Evolutionary conservation across 768 basidiomycete species (phyloP), one percentile per base, ranked within the genome.

Genomic region (Xerocomellus chrysenteron): DNA sequence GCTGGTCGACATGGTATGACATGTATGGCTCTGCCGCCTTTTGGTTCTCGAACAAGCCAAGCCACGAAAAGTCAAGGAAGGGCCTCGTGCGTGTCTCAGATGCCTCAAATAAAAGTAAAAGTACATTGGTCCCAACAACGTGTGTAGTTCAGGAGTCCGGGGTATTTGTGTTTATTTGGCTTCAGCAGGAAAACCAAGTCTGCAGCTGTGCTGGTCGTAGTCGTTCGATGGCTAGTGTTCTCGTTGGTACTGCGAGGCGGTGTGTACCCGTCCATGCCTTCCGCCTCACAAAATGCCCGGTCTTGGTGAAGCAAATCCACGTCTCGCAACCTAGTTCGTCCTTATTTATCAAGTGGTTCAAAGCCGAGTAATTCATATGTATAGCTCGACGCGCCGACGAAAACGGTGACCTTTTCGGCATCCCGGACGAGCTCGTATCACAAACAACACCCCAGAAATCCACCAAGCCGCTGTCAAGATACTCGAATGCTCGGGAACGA

Each of bases 291-390:
- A 55, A 26, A 52, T 47, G 43, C 16, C 26, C 65, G 1, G 37
- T 50, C 16, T 47, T 50, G 26, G 47, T 50, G 24, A 63, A 47
- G 43, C 21, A 58, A 39, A 46, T 71, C 0, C 66, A 69, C 28
- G 17, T 57, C 13, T 71, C 62, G n/a, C 56, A 58, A 26, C 46
- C 57, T 19, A 52, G 69, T 71, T 57, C 50, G 69, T 69, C 30
- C 43, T 43, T 39, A 9, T 58, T 57, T 35, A 35, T 32, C 32
- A 10, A 10, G 17, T 26, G n/a, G 5, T 41, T 11, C 12, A 39
- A 14, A 26, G 3, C 21, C 52, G 7, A 54, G 35, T 56, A 32
- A 65, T 53, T 53, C 14, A 49, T 19, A 1, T 35, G 14, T 19
- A 16, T 57, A 71, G 69, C 47, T 28, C 64, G 50, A 59, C 60